Evolutionary conservation across 1,139 yeast genomes (phyloP).

Genomic region (Magnusiomyces paraingens): DNA sequence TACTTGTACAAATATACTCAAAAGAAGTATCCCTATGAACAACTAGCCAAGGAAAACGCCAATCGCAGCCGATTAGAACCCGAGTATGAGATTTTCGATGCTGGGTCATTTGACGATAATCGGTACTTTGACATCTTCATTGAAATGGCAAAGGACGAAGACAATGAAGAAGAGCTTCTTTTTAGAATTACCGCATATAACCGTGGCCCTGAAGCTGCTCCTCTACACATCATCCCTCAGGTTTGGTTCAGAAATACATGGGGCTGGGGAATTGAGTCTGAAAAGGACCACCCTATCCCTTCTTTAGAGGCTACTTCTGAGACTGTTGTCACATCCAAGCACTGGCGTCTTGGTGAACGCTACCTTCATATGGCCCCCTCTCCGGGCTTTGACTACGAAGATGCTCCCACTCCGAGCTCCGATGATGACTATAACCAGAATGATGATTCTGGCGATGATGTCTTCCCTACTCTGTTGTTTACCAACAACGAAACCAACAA

Average conservation of each 20-base stretch:
- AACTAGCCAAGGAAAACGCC: conserved; percentile 64
- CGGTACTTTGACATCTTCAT: conserved; percentile 86
- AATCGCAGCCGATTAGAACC: conserved; percentile 55
- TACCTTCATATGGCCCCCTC: conserved; percentile 77
- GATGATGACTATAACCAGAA: not conserved
- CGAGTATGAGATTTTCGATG: conserved; percentile 71
- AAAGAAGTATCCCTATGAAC: conserved; percentile 70
- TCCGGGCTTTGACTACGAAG: conserved; percentile 50
- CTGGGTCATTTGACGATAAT: conserved; percentile 70
- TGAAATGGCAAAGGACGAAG: conserved; percentile 85
- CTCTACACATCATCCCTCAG: conserved; percentile 83
- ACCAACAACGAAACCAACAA: conserved; percentile 89
- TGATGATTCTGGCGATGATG: conserved; percentile 46
- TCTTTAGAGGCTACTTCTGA: conserved; percentile 36
- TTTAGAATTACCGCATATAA: conserved; percentile 89
- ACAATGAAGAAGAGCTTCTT: conserved; percentile 71
- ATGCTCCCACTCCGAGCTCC: conserved; percentile 24
- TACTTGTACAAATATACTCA: conserved; percentile 91
- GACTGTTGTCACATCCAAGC: conserved; percentile 52
- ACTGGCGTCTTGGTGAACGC: conserved; percentile 67
- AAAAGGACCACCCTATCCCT: conserved; percentile 46
- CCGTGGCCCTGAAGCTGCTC: conserved; percentile 77
- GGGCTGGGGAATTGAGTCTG: conserved; percentile 73
- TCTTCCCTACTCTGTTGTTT: conserved; percentile 69
- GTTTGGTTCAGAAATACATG: conserved; percentile 84